Base-by-base conservation (phyloP, 495 filamentous ascomycete genomes). In the Entonaema liquescens region DNA sequence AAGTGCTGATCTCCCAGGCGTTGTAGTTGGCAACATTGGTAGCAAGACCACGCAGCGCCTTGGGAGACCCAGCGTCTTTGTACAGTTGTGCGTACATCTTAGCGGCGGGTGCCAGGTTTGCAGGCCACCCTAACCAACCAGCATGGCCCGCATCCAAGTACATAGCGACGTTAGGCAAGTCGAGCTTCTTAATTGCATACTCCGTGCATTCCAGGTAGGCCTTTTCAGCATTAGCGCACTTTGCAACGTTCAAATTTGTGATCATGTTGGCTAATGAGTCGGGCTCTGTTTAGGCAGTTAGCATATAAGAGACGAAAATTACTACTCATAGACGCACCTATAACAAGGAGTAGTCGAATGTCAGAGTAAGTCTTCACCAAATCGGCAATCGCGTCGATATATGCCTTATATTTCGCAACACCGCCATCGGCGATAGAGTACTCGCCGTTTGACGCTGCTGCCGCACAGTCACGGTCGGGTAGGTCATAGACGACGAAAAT, bases 11-110 rank as follows among this genome's bases (percentile, higher is more conserved):
- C 33, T 68, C 74, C 81, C 82, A 92, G 17, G 84, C 88, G 76
- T 93, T 92, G 79, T 91, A 92, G 82, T 91, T 91, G 76, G 90
- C 88, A 38, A 92, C 89, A 75, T 94, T 93, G 71, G 90, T 93
- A 12, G 86, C 87, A 53, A 93, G 83, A 53, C 91, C 91, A 64
- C 90, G 88, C 55, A 93, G 71, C 59, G 84, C 76, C 36, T 81
- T 77, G 7, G 90, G 90, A 0, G 79, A 81, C 0, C 85, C 81
- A 31, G 90, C 88, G 40, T 83, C 76, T 56, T 83, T 86, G 80
- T 90, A 89, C 17, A 93, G 82, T 13, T 80, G 56, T 17, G 82
- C 87, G 72, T 85, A 91, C 54, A 91, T 79, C 58, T 83, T 75
- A 26, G 90, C 91, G 2, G 89, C 90, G 5, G 76, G 67, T 25